Conservation (phyloP, 179 eudicot species). For the Corrigiola litoralis region DNA sequence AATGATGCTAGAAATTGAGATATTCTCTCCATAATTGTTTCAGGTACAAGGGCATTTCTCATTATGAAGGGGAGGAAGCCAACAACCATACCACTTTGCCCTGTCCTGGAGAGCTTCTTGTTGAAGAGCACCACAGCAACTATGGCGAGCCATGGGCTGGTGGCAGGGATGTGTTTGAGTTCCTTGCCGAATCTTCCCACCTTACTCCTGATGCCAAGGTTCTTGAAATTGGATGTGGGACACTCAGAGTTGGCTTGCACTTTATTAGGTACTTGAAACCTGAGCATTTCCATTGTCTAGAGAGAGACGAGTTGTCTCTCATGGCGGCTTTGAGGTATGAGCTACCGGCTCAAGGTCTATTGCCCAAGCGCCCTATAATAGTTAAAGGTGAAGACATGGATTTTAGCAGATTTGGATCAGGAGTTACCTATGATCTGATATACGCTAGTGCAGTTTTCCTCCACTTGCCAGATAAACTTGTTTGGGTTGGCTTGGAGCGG, state of each 20-base stretch:
- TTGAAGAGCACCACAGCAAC: constrained; percentile 96
- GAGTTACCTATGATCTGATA: constrained; percentile 64
- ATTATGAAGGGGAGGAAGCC: constrained; percentile 72
- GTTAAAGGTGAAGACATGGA: constrained; percentile 97
- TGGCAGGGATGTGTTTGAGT: constrained; percentile 92
- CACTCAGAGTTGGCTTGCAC: constrained; percentile 93
- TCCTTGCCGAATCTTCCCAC: constrained; percentile 64
- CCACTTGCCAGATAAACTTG: constrained; percentile 95
- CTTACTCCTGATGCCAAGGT: constrained; percentile 62
- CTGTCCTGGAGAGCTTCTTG: constrained; percentile 92
- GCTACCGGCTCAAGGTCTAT: constrained; percentile 92
- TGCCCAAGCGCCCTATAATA: constrained; percentile 79
- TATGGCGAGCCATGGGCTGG: constrained; percentile 99
- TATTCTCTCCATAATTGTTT: neutral
- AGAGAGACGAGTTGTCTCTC: constrained; percentile 88
- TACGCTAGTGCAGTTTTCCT: constrained; percentile 98
- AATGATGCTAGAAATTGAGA: neutral
- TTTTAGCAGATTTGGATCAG: constrained; percentile 69
- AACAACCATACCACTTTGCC: constrained; percentile 85
- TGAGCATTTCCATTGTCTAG: constrained; percentile 75
- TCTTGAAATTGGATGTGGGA: constrained; percentile 97
- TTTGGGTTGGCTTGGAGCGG: constrained; percentile 86
- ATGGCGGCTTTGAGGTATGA: constrained; percentile 95
- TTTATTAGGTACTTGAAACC: constrained; percentile 78
- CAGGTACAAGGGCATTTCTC: constrained; percentile 95